phyloP scores from a whole-genome alignment of 2,329 filamentous ascomycete genomes.

The Thermoascus crustaceus region DNA sequence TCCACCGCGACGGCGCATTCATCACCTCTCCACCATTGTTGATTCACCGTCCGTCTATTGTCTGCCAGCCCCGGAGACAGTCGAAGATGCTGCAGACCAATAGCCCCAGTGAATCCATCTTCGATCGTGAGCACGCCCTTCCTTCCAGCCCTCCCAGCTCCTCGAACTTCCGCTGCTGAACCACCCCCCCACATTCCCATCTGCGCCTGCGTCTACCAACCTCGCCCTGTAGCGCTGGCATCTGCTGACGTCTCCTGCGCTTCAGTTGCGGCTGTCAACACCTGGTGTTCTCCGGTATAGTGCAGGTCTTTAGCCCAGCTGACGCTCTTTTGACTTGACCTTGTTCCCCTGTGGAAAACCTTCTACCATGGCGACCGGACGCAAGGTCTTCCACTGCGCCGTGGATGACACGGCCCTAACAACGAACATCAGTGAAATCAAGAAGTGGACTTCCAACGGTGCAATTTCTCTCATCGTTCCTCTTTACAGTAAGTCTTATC shows the following conservation, averaged over 20 bases:
- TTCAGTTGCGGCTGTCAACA: conserved; percentile 23
- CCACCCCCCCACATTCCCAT: conserved; percentile 20
- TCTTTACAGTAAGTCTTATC: conserved; percentile 39
- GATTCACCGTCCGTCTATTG: conserved; percentile 8
- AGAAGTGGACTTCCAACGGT: conserved; percentile 44
- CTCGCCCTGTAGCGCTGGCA: background rate
- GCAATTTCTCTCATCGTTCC: conserved; percentile 44
- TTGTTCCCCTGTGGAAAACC: conserved; percentile 19
- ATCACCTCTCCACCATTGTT: conserved; percentile 3
- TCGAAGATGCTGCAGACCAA: conserved; percentile 27
- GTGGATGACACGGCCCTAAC: conserved; percentile 46
- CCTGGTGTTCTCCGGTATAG: conserved; percentile 23
- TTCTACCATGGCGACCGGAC: conserved; percentile 31
- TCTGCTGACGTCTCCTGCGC: conserved; percentile 15
- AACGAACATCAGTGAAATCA: conserved; percentile 46
- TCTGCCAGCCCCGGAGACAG: conserved; percentile 11
- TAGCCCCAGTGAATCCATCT: conserved; percentile 15
- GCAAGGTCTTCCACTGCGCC: conserved; percentile 44
- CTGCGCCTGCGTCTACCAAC: conserved; percentile 1
- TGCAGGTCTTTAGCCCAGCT: conserved; percentile 9
- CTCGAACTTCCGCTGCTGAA: conserved; percentile 2
- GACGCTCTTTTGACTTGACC: conserved; percentile 9
- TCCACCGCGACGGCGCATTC: conserved; percentile 3
- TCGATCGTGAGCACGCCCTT: conserved; percentile 20
- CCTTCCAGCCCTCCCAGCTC: conserved; percentile 12